Evolutionary conservation across 805 yeast species (phyloP), one percentile per base, ranked within the genome.

Genomic region (Schwanniomyces pseudopolymorphus): DNA sequence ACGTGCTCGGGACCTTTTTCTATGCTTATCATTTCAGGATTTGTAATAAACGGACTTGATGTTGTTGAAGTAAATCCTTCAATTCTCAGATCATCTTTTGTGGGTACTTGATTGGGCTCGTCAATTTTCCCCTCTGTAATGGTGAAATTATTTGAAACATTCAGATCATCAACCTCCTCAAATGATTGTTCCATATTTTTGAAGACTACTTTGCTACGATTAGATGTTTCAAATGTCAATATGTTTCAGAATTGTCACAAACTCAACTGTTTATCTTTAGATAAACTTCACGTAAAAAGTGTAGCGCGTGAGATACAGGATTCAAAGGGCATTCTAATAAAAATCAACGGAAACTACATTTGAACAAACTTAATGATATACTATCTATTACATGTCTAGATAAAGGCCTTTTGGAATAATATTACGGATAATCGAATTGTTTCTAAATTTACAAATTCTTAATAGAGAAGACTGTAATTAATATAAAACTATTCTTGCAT

Each of bases 1-100:
- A 31, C 5, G 6, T 17, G n/a, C 2, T 36, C 39, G 9, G 16
- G 9, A 19, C 25, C 31, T 22, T 31, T 41, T 3, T 25, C 20
- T 14, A 26, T 27, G 33, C 13, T 33, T 17, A 26, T 24, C 21
- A 39, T 27, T 11, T 50, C 52, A 26, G 63, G 60, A 26, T 56
- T 45, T 3, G 59, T 50, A 26, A 58, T 48, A 33, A 59, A 59
- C 4, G 52, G 52, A 39, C 52, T 49, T 4, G 46, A 44, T 9
- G 42, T n/a, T 1, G 43, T 33, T 3, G 43, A 28, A 19, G 17
- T 24, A n/a, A 31, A 33, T 7, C 33, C 35, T 28, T 44, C 40
- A 38, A 20, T 36, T 19, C 14, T 20, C 16, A 21, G 22, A 36
- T 36, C 39, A 36, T 7, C 25, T 2, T 20, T 4, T 5, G 39